Evolutionary conservation across 768 basidiomycete genomes (phyloP).

Genomic region (Pleurotus tuber-regium): DNA sequence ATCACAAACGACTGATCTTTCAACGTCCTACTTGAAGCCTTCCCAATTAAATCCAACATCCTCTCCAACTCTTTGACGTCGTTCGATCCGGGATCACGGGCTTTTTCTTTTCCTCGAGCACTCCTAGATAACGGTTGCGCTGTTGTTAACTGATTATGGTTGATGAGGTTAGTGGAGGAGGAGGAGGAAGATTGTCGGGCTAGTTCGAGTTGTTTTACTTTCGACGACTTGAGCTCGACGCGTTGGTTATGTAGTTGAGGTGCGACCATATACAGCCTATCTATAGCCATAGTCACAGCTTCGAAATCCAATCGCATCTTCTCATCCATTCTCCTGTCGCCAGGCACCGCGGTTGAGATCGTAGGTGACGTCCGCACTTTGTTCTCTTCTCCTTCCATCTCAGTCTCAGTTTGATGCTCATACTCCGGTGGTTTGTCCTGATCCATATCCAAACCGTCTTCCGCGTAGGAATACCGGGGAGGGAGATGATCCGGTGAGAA

Average conservation of each 20-base stretch:
- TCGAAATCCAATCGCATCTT: conserved; percentile 89
- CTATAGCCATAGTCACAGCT: conserved; percentile 82
- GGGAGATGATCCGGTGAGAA: conserved; percentile 36
- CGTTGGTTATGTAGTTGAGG: conserved; percentile 92
- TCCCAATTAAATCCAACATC: conserved; percentile 70
- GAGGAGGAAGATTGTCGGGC: conserved; percentile 55
- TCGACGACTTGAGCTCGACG: conserved; percentile 78
- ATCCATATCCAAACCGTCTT: conserved; percentile 32
- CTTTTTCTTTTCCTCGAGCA: conserved; percentile 41
- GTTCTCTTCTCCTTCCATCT: conserved; percentile 31
- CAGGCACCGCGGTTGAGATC: conserved; percentile 17
- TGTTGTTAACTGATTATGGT: conserved; percentile 14
- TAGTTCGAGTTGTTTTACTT: conserved; percentile 70
- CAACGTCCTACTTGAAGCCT: conserved; percentile 66
- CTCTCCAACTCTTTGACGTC: conserved; percentile 61
- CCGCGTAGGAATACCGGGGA: conserved; percentile 37
- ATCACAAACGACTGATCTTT: conserved; percentile 69
- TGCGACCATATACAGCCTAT: conserved; percentile 79
- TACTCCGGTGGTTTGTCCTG: conserved; percentile 54
- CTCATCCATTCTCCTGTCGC: conserved; percentile 43
- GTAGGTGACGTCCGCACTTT: conserved; percentile 22
- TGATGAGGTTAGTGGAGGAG: conserved; percentile 29
- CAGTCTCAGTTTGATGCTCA: conserved; percentile 37
- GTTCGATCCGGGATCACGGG: conserved; percentile 20
- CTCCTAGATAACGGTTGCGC: conserved; percentile 10